Evolutionary conservation across 305 asterid genomes (phyloP).

Genomic region (Ilex paraguariensis): DNA sequence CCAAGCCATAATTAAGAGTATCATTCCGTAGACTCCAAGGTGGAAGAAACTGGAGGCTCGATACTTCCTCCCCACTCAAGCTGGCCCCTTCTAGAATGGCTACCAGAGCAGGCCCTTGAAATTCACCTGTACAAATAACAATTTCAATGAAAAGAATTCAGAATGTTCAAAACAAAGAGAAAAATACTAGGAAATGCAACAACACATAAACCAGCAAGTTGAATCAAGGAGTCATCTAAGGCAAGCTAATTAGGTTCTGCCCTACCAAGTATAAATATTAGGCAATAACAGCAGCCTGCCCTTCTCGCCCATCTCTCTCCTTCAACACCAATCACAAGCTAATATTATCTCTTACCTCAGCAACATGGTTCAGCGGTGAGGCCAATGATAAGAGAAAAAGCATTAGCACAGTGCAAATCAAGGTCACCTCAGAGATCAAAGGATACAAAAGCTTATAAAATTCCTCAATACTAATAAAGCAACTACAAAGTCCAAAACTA

Average conservation of each 20-base stretch:
- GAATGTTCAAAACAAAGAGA: constrained; percentile 11
- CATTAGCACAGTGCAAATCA: too few relatives aligned
- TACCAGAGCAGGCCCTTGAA: constrained; percentile 95
- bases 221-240: not conserved
- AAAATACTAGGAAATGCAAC: constrained; percentile 5
- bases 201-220: constrained; percentile 8
- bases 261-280: not conserved
- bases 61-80: constrained; percentile 86
- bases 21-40: constrained; percentile 92
- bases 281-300: not conserved
- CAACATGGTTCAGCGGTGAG: too few relatives aligned
- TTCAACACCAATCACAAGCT: not conserved
- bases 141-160: constrained; percentile 19
- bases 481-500: constrained; percentile 14
- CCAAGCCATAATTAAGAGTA: constrained; percentile 86
- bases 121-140: constrained; percentile 71
- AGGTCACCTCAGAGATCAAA: too few relatives aligned
- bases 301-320: not conserved
- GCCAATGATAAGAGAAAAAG: too few relatives aligned
- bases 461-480: constrained; percentile 10
- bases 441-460: constrained; percentile 7
- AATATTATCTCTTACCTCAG: not conserved
- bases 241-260: not conserved
- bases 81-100: constrained; percentile 85
- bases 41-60: constrained; percentile 88